Percentiles rank a stretch among this genome's conserved stretches.
These are phyloP conservation scores for Lumnitzera littorea DNA, from an alignment of 345 rosid species.

Conservation along the genomic window DNA sequence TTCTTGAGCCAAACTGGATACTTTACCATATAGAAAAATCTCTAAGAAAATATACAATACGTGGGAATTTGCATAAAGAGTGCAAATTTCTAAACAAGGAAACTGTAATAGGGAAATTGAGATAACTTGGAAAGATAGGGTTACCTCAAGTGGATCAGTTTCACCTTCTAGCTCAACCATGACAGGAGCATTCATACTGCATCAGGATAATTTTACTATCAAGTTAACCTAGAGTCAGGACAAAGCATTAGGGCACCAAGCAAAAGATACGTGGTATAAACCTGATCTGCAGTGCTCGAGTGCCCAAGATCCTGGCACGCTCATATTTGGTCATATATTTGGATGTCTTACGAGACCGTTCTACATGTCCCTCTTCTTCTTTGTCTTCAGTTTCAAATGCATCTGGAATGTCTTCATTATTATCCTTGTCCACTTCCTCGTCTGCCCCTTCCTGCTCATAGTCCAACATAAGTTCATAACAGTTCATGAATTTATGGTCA, in stretches of 20 bases:
- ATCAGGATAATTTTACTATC: slow-evolving; percentile 3
- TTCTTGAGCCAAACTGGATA: no score
- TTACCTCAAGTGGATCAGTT: slow-evolving; percentile 83
- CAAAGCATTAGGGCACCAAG: neutral
- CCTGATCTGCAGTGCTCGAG: slow-evolving; percentile 84
- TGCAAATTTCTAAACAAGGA: neutral
- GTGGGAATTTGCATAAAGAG: neutral
- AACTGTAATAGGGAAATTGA: neutral
- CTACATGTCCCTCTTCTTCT: slow-evolving; percentile 31
- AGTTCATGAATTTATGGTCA: neutral
- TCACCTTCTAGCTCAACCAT: slow-evolving; percentile 93
- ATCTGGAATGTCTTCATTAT: slow-evolving; percentile 49
- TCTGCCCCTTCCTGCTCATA: slow-evolving; percentile 63
- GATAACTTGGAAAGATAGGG: neutral
- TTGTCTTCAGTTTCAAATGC: slow-evolving; percentile 61
- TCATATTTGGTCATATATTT: slow-evolving; percentile 83
- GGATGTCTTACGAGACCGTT: slow-evolving; percentile 51
- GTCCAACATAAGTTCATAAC: neutral
- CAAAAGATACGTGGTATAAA: slow-evolving; percentile 4
- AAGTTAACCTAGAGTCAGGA: neutral
- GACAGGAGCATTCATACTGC: slow-evolving; percentile 91
- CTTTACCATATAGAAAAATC: neutral
- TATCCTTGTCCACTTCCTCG: slow-evolving; percentile 49
- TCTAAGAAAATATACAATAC: neutral
- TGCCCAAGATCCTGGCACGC: slow-evolving; percentile 82